phyloP scores from a whole-genome alignment of 2,329 filamentous ascomycete genomes.

The Epichloe gansuensis region DNA sequence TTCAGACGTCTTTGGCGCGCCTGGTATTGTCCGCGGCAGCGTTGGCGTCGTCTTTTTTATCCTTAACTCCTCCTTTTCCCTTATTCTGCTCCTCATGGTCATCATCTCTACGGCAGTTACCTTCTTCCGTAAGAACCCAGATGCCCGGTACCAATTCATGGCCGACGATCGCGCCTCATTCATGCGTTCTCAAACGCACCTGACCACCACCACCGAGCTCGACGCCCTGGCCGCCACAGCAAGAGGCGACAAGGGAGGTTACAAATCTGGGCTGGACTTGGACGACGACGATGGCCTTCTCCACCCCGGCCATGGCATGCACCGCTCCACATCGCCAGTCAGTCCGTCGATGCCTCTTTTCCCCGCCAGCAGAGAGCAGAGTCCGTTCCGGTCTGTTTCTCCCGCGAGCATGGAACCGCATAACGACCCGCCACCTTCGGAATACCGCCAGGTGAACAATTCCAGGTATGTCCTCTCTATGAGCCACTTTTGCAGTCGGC shows the following conservation, averaged over 20 bases:
- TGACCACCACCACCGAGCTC: conserved; percentile 65
- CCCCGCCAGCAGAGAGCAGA: conserved; percentile 24
- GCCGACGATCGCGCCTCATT: conserved; percentile 88
- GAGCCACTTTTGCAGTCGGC: not conserved
- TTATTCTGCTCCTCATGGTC: conserved; percentile 71
- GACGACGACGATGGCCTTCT: conserved; percentile 31
- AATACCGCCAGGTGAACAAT: conserved; percentile 26
- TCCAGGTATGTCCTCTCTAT: conserved; percentile 21
- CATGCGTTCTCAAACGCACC: conserved; percentile 83
- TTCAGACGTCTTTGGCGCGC: conserved; percentile 71
- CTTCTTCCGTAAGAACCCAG: conserved; percentile 82
- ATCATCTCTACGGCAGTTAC: conserved; percentile 46
- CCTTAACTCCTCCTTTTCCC: conserved; percentile 68
- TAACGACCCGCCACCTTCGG: conserved; percentile 6
- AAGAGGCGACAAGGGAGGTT: conserved; percentile 48
- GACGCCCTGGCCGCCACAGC: conserved; percentile 85
- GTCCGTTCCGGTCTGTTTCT: conserved; percentile 22
- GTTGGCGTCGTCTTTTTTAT: conserved; percentile 84
- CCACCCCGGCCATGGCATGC: conserved; percentile 20
- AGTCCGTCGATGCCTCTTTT: conserved; percentile 32
- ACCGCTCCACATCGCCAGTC: conserved; percentile 19
- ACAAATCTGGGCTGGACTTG: conserved; percentile 24
- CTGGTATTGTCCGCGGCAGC: conserved; percentile 68
- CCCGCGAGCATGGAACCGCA: conserved; percentile 18
- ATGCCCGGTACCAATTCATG: conserved; percentile 90